Evolutionary conservation across 1,284 basidiomycete genomes (phyloP).

Genomic region (Tremellales sp.): DNA sequence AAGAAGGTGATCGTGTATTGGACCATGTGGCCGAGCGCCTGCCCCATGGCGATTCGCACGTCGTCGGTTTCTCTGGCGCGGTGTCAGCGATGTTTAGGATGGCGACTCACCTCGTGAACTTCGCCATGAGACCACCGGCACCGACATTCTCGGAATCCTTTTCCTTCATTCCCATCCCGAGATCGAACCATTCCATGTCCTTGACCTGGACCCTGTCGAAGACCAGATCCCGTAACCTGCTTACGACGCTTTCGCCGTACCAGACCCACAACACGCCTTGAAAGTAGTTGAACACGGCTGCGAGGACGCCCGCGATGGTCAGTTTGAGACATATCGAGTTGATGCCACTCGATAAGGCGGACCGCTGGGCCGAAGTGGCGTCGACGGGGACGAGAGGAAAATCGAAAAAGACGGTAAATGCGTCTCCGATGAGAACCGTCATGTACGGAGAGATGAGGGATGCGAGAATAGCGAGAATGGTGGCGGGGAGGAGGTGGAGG

Average conservation of each 20-base stretch:
- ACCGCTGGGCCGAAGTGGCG: conserved; percentile 51
- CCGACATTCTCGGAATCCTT: conserved; percentile 59
- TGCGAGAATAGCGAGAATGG: conserved; percentile 62
- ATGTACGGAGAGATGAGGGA: conserved; percentile 87
- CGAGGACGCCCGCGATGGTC: conserved; percentile 64
- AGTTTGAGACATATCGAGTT: conserved; percentile 59
- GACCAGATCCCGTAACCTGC: conserved; percentile 64
- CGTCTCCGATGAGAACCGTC: conserved; percentile 82
- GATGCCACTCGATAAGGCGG: conserved; percentile 57
- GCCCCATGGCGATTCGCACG: conserved; percentile 75
- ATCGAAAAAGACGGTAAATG: conserved; percentile 71
- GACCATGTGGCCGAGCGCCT: conserved; percentile 70
- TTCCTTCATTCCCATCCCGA: conserved; percentile 64
- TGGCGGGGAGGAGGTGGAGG: conserved; percentile 65
- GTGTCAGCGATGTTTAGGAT: conserved; percentile 6
- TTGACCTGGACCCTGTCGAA: conserved; percentile 67
- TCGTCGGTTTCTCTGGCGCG: conserved; percentile 82
- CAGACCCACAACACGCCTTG: conserved; percentile 81
- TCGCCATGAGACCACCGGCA: conserved; percentile 89
- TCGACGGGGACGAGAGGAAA: conserved; percentile 49
- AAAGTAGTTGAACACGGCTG: conserved; percentile 67
- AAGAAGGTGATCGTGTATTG: conserved; percentile 77
- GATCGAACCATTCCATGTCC: conserved; percentile 83
- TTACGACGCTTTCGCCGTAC: conserved; percentile 75
- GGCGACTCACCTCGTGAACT: conserved; percentile 72